These are phyloP conservation scores for Aspergillus luchuensis DNA, from an alignment of 2,329 filamentous ascomycete genomes.

Conservation along the genomic window DNA sequence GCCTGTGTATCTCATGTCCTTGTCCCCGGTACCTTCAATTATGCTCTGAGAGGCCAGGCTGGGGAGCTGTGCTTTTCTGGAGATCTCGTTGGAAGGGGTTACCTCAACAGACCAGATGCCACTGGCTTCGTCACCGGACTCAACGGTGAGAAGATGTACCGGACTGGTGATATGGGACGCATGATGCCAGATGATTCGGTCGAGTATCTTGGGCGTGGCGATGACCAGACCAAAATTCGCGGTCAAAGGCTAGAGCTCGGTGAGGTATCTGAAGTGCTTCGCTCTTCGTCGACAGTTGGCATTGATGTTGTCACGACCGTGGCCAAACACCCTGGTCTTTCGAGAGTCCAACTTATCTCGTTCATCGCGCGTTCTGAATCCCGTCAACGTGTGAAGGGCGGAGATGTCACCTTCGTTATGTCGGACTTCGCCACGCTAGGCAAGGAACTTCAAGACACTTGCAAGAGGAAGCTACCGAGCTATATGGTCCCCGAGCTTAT, in stretches of 20 bases:
- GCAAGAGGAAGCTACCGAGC: constrained; percentile 28
- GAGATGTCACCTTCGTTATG: constrained; percentile 20
- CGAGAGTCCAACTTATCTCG: constrained; percentile 32
- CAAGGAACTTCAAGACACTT: constrained; percentile 28
- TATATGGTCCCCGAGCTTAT: constrained; percentile 35
- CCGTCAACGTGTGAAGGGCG: constrained; percentile 13
- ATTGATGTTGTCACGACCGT: constrained; percentile 34
- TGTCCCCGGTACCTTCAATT: constrained; percentile 27
- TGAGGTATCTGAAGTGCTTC: constrained; percentile 60
- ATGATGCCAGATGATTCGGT: constrained; percentile 75
- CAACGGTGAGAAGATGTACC: constrained; percentile 60
- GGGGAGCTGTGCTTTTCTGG: constrained; percentile 36
- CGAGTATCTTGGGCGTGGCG: constrained; percentile 71
- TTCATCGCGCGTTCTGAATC: constrained; percentile 28
- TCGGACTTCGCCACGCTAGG: constrained; percentile 24
- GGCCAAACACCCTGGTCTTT: constrained; percentile 30
- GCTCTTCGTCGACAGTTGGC: constrained; percentile 21
- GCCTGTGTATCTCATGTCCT: constrained; percentile 32
- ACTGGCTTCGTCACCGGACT: constrained; percentile 23
- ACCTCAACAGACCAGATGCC: constrained; percentile 33
- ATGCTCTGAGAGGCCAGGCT: constrained; percentile 29
- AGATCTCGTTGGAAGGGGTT: constrained; percentile 31
- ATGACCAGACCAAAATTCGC: constrained; percentile 81
- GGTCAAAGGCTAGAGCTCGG: constrained; percentile 78
- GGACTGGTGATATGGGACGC: constrained; percentile 78